A percentile compares a stretch with the other conserved stretches of the same genome.
Evolutionary conservation across 495 filamentous ascomycete species (phyloP).

Genomic region (Talaromyces proteolyticus): DNA sequence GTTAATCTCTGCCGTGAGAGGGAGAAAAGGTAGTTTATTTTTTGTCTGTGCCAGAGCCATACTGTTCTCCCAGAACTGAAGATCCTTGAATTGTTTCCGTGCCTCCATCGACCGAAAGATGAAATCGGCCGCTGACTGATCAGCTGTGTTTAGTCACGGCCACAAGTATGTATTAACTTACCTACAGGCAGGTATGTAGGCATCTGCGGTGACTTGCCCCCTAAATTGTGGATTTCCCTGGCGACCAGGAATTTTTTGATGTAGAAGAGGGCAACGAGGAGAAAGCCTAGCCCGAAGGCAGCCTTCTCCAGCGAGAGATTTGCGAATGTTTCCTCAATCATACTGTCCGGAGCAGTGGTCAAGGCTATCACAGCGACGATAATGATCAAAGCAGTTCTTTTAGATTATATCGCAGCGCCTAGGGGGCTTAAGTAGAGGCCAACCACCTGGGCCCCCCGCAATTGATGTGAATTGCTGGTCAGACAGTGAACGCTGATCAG

Average conservation of each 20-base stretch:
- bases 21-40: not conserved
- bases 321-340: constrained; percentile 31
- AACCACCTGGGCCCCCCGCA: too few species aligned
- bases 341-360: too few species aligned
- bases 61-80: constrained; percentile 52
- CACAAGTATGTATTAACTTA: constrained; percentile 7
- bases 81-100: constrained; percentile 43
- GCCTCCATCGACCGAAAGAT: constrained; percentile 45
- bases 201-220: constrained; percentile 21
- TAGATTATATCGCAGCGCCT: too few species aligned
- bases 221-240: constrained; percentile 26
- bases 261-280: constrained; percentile 17
- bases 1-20: constrained; percentile 53
- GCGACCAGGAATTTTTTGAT: constrained; percentile 25
- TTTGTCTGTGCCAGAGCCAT: constrained; percentile 29
- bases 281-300: constrained; percentile 15
- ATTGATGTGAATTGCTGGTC: not conserved
- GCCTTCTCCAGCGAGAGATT: constrained; percentile 20
- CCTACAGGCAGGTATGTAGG: constrained; percentile 24
- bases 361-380: too few species aligned
- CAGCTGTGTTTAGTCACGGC: constrained; percentile 3
- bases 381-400: too few species aligned
- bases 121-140: constrained; percentile 52
- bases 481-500: too few species aligned
- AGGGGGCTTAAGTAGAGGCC: too few species aligned